These are phyloP conservation scores for Antrodiella citrinella DNA, from an alignment of 768 basidiomycete species.

Conservation along the genomic window DNA sequence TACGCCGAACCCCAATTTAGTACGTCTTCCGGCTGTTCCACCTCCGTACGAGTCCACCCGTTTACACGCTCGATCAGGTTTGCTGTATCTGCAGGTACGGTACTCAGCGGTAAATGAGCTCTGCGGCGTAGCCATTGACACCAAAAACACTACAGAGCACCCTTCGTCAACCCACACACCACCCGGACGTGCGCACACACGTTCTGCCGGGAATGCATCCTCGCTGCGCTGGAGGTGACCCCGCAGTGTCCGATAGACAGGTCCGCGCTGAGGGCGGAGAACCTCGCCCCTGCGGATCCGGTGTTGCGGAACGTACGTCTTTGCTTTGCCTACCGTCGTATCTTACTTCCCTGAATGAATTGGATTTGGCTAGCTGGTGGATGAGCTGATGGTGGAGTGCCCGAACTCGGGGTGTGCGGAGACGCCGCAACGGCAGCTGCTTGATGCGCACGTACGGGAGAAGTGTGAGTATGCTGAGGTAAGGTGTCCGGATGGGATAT, in stretches of 20 bases:
- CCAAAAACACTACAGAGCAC: slow-evolving; percentile 37
- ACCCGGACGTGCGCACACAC: slow-evolving; percentile 76
- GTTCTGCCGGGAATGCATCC: slow-evolving; percentile 79
- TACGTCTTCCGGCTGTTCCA: no score
- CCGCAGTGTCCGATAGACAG: slow-evolving; percentile 82
- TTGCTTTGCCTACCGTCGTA: slow-evolving; percentile 4
- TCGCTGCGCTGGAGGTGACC: slow-evolving; percentile 57
- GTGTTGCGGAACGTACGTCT: slow-evolving; percentile 65
- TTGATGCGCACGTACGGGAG: slow-evolving; percentile 55
- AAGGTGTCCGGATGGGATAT: slow-evolving; percentile 39
- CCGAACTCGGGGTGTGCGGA: slow-evolving; percentile 56
- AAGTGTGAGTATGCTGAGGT: slow-evolving; percentile 51
- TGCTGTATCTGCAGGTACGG: slow-evolving; percentile 71
- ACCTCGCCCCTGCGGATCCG: slow-evolving; percentile 60
- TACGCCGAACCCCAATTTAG: background rate
- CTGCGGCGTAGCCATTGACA: slow-evolving; percentile 7
- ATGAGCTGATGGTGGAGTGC: slow-evolving; percentile 74
- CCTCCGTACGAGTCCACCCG: background rate
- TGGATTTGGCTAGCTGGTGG: slow-evolving; percentile 51
- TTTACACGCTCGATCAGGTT: slow-evolving; percentile 30
- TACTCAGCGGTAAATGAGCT: slow-evolving; percentile 4
- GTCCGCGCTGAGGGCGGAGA: slow-evolving; percentile 47
- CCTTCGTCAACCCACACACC: slow-evolving; percentile 71
- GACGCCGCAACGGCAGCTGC: slow-evolving; percentile 58
- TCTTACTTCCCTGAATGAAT: background rate